Base-by-base conservation (phyloP, 2,329 filamentous ascomycete species). In the Epicoccum sorghinum region DNA sequence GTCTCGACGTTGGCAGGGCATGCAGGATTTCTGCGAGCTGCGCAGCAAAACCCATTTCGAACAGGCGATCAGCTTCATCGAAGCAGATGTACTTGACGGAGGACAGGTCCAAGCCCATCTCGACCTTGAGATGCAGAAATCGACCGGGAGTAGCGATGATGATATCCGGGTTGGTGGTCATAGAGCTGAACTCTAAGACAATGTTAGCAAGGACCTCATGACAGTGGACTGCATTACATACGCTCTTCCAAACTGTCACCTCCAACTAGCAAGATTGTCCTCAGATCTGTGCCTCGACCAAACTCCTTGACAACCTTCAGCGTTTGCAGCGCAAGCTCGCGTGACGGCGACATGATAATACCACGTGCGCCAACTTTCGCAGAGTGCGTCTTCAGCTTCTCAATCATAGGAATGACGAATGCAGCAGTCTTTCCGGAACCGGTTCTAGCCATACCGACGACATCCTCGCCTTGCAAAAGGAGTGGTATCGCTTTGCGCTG, bases 361-460 rank as follows among this genome's bases (percentile, higher is more conserved):
- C 89, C 95, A 67, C 95, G 85, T 39, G 91, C 87, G 47, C 96
- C 95, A 60, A 98, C 88, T 67, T 89, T 89, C 27, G 88, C 87
- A 70, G 90, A 96, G 75, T 99, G 96, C 23, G 86, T 84, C 75
- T 93, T 96, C 57, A 99, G 80, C 62, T 89, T 90, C 79, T 99
- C 91, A 57, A 99, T 92, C 93, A 99, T 96, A 38, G 95, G 95
- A 61, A 99, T 96, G 24, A 98, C 92, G 75, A 99, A 99, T 22
- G 95, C 95, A 1, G 93, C 95, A 1, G 96, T 99, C 80, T 99
- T 99, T 79, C 95, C 95, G 18, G 93, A 98, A 72, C 95, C 95
- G n/a, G 96, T 99, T 62, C 96, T 84, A 7, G 95, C 95, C 95
- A 99, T 99, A 62, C 93, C 96, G 23, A 99, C 93, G n/a, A 98